Evolutionary conservation across 2,329 filamentous ascomycete genomes (phyloP).

Genomic region (Xylogone sp.): DNA sequence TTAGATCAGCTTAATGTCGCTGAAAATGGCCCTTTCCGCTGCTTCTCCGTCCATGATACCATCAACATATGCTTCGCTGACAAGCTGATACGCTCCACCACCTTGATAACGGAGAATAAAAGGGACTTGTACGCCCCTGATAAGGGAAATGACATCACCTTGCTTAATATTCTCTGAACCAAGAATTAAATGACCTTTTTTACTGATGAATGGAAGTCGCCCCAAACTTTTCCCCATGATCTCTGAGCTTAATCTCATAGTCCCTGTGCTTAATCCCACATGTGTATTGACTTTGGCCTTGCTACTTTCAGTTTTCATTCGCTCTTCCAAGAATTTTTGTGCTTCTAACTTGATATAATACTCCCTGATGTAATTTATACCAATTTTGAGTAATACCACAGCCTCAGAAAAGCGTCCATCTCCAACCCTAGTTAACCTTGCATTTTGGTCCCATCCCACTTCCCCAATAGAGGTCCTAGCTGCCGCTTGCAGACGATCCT

Average conservation of each 20-base stretch:
- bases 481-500: slow-evolving; percentile 5
- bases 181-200: slow-evolving; percentile 9
- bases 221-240: slow-evolving; percentile 9
- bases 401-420: slow-evolving; percentile 6
- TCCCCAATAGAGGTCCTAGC: slow-evolving; percentile 5
- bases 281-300: too few relatives aligned
- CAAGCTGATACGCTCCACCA: slow-evolving; percentile 15
- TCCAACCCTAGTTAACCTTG: slow-evolving; percentile 2
- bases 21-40: slow-evolving; percentile 5
- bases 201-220: slow-evolving; percentile 11
- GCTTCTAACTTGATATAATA: slow-evolving; percentile 6
- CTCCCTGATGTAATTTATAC: slow-evolving; percentile 6
- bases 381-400: slow-evolving; percentile 2
- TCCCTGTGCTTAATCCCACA: too few relatives aligned
- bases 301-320: not conserved
- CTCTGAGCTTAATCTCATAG: slow-evolving; percentile 1
- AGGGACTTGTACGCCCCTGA: slow-evolving; percentile 6
- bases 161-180: slow-evolving; percentile 6
- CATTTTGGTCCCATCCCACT: slow-evolving; percentile 5
- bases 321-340: slow-evolving; percentile 2
- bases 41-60: slow-evolving; percentile 24
- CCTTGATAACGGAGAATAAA: slow-evolving; percentile 3
- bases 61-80: slow-evolving; percentile 23
- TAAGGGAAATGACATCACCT: slow-evolving; percentile 6
- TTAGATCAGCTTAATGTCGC: slow-evolving; percentile 7